Conservation (phyloP, 192 early-diverging fungal species). For the Radiomyces spectabilis region DNA sequence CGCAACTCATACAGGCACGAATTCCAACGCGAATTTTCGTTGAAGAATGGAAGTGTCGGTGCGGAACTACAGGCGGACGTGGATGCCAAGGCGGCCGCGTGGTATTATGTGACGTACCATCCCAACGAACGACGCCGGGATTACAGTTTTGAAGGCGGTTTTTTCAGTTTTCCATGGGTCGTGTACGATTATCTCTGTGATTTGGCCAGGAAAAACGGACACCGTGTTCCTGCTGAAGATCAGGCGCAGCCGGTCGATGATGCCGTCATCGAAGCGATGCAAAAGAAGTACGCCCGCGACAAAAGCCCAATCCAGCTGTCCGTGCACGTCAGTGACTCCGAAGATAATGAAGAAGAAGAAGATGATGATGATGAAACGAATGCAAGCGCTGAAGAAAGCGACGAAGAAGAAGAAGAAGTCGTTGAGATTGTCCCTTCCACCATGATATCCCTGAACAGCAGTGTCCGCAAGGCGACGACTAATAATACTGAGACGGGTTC, state of each 20-base stretch:
- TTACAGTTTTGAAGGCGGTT: constrained; percentile 18
- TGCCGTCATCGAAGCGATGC: neutral
- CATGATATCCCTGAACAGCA: too few species aligned
- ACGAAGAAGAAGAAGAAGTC: neutral
- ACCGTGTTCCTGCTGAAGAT: neutral
- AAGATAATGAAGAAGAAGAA: constrained; percentile 3
- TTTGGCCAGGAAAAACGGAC: constrained; percentile 21
- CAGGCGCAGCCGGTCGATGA: neutral
- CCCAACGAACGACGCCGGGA: constrained; percentile 24
- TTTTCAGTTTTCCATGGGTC: constrained; percentile 44
- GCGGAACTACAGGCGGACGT: constrained; percentile 4
- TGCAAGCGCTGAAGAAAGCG: neutral
- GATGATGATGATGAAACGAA: neutral
- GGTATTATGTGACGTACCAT: constrained; percentile 69
- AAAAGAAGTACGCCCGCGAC: neutral
- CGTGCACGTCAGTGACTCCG: neutral
- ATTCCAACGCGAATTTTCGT: constrained; percentile 39
- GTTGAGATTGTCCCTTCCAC: neutral
- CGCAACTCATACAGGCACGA: constrained; percentile 29
- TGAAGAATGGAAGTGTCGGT: constrained; percentile 14
- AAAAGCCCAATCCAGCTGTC: neutral
- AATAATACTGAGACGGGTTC: too few species aligned
- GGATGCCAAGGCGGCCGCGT: constrained; percentile 51
- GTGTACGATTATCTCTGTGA: constrained; percentile 33
- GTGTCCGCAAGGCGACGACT: too few species aligned